Percentiles rank a stretch among this genome's conserved stretches.
Evolutionary conservation across 331 rosid species (phyloP).

Genomic region (Quercus tomentella): DNA sequence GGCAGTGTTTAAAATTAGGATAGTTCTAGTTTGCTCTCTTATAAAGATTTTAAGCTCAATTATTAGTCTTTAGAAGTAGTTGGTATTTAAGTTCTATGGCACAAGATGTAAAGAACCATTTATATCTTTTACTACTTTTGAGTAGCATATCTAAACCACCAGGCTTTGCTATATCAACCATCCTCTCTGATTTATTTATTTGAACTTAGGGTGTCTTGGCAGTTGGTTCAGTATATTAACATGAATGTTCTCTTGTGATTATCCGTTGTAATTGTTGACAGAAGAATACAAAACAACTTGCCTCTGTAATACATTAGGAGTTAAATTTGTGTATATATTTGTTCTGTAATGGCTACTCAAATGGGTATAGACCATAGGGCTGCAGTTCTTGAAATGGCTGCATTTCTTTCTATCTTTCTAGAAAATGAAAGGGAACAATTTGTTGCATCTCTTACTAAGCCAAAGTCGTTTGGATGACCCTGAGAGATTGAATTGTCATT

Average conservation of each 20-base stretch:
- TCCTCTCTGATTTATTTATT: not conserved
- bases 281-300: too few species aligned
- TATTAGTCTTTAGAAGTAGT: constrained; percentile 10
- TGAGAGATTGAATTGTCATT: not conserved
- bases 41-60: not conserved
- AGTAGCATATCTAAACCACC: not conserved
- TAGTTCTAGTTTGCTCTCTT: constrained; percentile 4
- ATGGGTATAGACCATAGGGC: not conserved
- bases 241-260: not conserved
- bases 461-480: not conserved
- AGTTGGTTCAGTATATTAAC: not conserved
- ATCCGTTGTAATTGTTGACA: not conserved
- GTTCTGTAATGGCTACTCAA: not conserved
- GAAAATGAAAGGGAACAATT: not conserved
- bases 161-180: not conserved
- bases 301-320: not conserved
- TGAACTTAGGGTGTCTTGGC: not conserved
- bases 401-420: too few species aligned
- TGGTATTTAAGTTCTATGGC: not conserved
- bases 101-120: constrained; percentile 12
- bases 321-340: not conserved
- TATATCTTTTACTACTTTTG: not conserved
- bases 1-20: constrained; percentile 4
- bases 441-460: not conserved
- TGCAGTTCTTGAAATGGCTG: not conserved